These are phyloP conservation scores for Piedraia hortae DNA, from an alignment of 2,329 filamentous ascomycete genomes.

Conservation along the genomic window DNA sequence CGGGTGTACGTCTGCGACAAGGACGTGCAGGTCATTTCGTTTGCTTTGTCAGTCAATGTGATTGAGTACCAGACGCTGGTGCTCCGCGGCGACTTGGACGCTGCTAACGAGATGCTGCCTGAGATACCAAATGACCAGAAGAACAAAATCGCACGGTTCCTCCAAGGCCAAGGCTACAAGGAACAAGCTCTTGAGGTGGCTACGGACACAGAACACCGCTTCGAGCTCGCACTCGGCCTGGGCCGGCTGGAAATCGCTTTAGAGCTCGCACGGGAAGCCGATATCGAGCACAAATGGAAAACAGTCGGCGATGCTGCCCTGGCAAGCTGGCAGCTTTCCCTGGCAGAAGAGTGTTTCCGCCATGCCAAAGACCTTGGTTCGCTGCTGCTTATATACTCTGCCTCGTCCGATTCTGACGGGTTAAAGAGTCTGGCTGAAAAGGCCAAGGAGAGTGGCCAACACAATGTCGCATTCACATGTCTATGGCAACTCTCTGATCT, in stretches of 20 bases:
- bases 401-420: conserved; percentile 52
- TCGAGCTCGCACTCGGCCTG: conserved; percentile 64
- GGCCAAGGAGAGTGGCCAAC: conserved; percentile 47
- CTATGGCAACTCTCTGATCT: conserved; percentile 71
- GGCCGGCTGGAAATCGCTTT: conserved; percentile 66
- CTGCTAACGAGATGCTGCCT: conserved; percentile 54
- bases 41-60: conserved; percentile 68
- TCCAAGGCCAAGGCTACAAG: conserved; percentile 92
- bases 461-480: conserved; percentile 82
- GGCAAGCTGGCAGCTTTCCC: conserved; percentile 54
- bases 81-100: conserved; percentile 75
- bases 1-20: conserved; percentile 88
- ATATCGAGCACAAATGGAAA: conserved; percentile 96
- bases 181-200: conserved; percentile 84
- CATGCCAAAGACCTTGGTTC: conserved; percentile 78
- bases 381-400: conserved; percentile 63
- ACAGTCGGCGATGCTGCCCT: conserved; percentile 81
- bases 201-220: conserved; percentile 85
- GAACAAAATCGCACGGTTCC: conserved; percentile 92
- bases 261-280: conserved; percentile 53
- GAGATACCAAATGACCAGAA: conserved; percentile 78
- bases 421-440: conserved; percentile 44
- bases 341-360: conserved; percentile 81
- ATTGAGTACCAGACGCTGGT: conserved; percentile 94
- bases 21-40: conserved; percentile 76